A percentile compares a stretch with the other conserved stretches of the same genome.
phyloP scores from a whole-genome alignment of 257 asterid genomes.

The Jasminum sambac region DNA sequence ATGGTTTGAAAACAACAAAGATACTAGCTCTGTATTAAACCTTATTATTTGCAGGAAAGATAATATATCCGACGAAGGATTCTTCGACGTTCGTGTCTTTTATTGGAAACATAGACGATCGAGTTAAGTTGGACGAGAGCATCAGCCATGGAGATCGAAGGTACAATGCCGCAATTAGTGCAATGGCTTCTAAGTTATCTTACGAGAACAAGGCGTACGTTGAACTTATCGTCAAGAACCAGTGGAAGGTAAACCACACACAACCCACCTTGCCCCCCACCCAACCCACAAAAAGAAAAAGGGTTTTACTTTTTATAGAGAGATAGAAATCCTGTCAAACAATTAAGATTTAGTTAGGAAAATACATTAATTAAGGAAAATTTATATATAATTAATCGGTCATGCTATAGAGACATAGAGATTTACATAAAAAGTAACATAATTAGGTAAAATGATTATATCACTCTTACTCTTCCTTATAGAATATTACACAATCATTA shows the following conservation, averaged over 20 bases:
- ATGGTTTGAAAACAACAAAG: no score
- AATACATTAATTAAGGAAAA: no score
- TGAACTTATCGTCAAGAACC: not conserved
- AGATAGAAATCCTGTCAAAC: not conserved
- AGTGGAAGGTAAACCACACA: not conserved
- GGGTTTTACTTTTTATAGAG: no score
- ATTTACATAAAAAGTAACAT: no score
- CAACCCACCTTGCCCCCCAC: no score
- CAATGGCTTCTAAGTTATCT: not conserved
- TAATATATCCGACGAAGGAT: slow-evolving; percentile 26
- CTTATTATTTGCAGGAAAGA: slow-evolving; percentile 28
- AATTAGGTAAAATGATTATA: no score
- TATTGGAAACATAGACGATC: slow-evolving; percentile 15
- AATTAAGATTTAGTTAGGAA: not conserved
- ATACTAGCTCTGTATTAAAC: no score
- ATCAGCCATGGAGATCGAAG: not conserved
- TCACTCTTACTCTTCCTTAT: no score
- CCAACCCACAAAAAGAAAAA: no score
- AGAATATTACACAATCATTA: no score
- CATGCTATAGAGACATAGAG: no score
- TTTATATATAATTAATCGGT: no score
- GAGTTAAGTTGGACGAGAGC: not conserved
- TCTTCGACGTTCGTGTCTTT: slow-evolving; percentile 30
- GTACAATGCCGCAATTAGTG: not conserved
- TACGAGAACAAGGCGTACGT: slow-evolving; percentile 2